A percentile compares a stretch with the other conserved stretches of the same genome.
Conservation (phyloP, 257 asterid genomes). For the Catharanthus roseus region DNA sequence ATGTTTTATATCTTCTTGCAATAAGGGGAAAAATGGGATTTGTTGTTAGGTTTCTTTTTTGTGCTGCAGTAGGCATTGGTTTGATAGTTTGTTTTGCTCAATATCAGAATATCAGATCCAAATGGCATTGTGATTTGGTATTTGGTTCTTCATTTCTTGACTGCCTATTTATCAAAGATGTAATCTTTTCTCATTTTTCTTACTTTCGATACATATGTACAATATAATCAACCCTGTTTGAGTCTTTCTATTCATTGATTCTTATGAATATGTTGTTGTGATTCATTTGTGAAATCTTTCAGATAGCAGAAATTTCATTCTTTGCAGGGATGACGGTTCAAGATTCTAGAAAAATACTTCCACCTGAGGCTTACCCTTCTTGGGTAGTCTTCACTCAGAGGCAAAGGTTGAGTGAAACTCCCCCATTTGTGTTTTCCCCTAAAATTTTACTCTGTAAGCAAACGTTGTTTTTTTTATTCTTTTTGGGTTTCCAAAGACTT, state of each 20-base stretch:
- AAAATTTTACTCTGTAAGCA: not conserved
- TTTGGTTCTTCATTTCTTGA: not conserved
- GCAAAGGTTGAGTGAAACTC: constrained; percentile 69
- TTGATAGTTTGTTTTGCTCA: constrained; percentile 67
- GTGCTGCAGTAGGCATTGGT: constrained; percentile 62
- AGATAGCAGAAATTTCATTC: constrained; percentile 76
- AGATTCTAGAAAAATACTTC: constrained; percentile 78
- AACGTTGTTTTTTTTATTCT: not conserved
- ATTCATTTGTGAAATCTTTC: not conserved
- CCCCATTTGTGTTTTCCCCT: not conserved
- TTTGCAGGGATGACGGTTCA: constrained; percentile 78
- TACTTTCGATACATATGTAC: too few species aligned
- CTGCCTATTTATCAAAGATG: not conserved
- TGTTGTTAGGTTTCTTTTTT: constrained; percentile 49
- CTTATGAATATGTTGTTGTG: not conserved
- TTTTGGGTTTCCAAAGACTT: constrained; percentile 51
- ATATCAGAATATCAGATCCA: constrained; percentile 68
- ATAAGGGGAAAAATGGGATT: constrained; percentile 51
- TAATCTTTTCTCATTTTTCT: not conserved
- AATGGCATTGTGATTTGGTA: constrained; percentile 64
- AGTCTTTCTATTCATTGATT: too few species aligned
- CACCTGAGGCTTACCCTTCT: constrained; percentile 71
- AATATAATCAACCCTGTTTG: too few species aligned
- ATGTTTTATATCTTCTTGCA: too few species aligned
- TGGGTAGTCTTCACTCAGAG: constrained; percentile 81